Base-by-base conservation (phyloP, 1,139 yeast genomes). In the Geotrichum armillariae region DNA sequence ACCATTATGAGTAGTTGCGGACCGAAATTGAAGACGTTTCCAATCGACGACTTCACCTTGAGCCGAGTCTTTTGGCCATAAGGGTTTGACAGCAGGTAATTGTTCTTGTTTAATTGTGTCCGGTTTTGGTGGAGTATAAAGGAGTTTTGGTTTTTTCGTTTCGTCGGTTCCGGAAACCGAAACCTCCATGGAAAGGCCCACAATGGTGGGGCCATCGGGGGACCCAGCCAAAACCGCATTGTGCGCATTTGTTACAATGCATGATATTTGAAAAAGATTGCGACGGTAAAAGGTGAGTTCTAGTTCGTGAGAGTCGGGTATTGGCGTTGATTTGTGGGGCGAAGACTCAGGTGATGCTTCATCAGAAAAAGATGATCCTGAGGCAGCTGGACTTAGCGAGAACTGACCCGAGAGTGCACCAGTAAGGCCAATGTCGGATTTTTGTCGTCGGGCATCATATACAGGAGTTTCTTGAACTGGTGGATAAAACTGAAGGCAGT, bases 1-100 rank as follows among this genome's bases (percentile, higher is more conserved):
- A n/a, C 84, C 84, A 59, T 80, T 81, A 59, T 81, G 80, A 4
- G 85, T 82, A 0, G 87, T 82, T 12, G 86, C 85, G 54, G 74
- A 78, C 48, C 78, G 74, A 62, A 82, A 82, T 61, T 80, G 84
- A 32, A 66, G 51, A 14, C 70, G 58, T 47, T 66, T 56, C 80
- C 70, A 65, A 70, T 77, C 58, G 3, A 63, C 60, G 9, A 62
- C 63, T 31, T 62, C 65, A 36, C 60, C 62, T 33, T 60, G 56
- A 11, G 59, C 61, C 7, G 60, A 55, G 37, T 58, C 56, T 31
- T 61, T 61, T 17, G 65, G 64, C 37, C 59, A 55, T 8, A 64
- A 54, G n/a, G 54, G 51, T 50, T 62, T 63, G 21, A 57, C 54
- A 1, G 63, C 60, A 1, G 66, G 66, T 29, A 59, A 61, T 38